These are phyloP conservation scores for Deakozyma indianensis DNA, from an alignment of 805 yeast species.

Conservation along the genomic window DNA sequence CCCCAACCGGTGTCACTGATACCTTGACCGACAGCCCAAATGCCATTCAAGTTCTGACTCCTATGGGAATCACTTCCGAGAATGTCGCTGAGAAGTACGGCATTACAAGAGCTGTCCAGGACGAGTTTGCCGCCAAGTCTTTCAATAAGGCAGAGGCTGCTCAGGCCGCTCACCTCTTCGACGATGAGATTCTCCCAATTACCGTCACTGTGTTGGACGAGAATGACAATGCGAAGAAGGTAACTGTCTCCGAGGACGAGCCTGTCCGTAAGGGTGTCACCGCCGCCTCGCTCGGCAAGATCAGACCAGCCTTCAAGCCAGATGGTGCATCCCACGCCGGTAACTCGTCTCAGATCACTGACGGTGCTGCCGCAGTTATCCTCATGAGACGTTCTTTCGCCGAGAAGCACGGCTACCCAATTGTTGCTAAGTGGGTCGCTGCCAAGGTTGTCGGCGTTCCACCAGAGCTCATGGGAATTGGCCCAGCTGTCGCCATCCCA, in stretches of 20 bases:
- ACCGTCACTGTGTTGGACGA: conserved; percentile 40
- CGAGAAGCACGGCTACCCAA: conserved; percentile 51
- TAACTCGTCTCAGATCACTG: conserved; percentile 89
- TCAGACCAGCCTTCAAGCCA: conserved; percentile 75
- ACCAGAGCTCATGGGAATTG: conserved; percentile 95
- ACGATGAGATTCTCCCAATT: conserved; percentile 80
- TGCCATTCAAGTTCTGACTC: conserved; percentile 69
- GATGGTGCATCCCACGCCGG: conserved; percentile 91
- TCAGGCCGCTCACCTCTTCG: conserved; percentile 54
- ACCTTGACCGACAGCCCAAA: conserved; percentile 28
- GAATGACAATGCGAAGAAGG: conserved; percentile 41
- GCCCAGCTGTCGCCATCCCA: conserved; percentile 95
- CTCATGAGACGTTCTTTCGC: conserved; percentile 81
- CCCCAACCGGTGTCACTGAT: conserved; percentile 13
- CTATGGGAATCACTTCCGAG: conserved; percentile 95
- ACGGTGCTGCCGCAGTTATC: conserved; percentile 87
- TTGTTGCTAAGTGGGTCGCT: conserved; percentile 67
- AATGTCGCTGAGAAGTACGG: conserved; percentile 61
- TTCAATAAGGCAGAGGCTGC: conserved; percentile 76
- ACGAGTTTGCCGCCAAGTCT: conserved; percentile 77
- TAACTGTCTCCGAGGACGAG: conserved; percentile 55
- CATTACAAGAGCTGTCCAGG: conserved; percentile 61
- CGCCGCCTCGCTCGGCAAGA: conserved; percentile 53
- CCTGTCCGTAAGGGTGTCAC: conserved; percentile 87
- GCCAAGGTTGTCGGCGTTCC: conserved; percentile 84